Base-by-base conservation (phyloP, 345 rosid species). In the rapeseed (Brassica napus) region DNA sequence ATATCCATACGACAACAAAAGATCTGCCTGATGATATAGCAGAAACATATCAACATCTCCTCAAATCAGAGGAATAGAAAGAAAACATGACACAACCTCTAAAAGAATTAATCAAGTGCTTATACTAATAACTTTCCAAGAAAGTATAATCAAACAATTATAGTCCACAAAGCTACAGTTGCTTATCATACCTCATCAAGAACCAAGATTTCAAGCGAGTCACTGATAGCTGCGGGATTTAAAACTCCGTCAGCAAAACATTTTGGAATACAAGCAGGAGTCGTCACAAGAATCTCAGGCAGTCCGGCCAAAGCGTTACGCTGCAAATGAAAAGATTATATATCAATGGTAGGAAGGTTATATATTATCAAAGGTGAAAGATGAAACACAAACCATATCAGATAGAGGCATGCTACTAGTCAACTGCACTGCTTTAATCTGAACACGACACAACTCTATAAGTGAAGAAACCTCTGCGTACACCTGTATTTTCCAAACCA, bases 11-110 rank as follows among this genome's bases (percentile, higher is more conserved):
- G 94, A 91, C 83, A 94, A 83, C 78, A 94, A 77, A 73, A 94
- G 98, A 86, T 94, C 98, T 64, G 98, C 98, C 98, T 91, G 90
- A 72, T 91, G 90, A 72, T 84, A 87, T 85, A 87, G 64, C 24
- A 80, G 64, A 81, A 37, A 61, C 59, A 76, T 54, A 86, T 82
- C 65, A 84, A 73, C 73, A 31, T 52, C 39, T 37, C 23, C 28
- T 57, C 79, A 54, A 30, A 54, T 7, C 16, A 47, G 28, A 10
- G 21, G 6, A 47, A 35, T 23, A 52, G 0, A 26, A 24, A 71
- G 0, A 61, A 61, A 26, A 15, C 44, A 64, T 2, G 21, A 64
- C 4, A 52, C 11, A 68, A 14, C n/a, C 65, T 32, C 24, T 24
- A 23, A 26, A 26, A 35, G 11, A 15, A 32, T 11, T 4, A 63